Evolutionary conservation across 768 basidiomycete genomes (phyloP), one percentile per base, ranked within the genome.

Genomic region (Lentinula raphanica): DNA sequence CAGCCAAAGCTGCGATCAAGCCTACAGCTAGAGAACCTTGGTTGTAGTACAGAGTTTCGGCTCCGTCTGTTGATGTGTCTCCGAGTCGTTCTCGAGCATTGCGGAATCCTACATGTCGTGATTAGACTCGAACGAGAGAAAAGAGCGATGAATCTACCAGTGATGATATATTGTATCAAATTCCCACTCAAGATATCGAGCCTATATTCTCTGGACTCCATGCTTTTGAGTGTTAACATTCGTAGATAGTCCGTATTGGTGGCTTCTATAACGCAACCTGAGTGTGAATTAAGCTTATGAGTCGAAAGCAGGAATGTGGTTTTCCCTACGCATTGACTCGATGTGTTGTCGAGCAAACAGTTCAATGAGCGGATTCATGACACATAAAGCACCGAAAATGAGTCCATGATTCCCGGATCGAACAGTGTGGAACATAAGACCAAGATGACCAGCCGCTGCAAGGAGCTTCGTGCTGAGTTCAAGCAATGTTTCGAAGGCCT

Each of bases 151-250:
- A n/a, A 9, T 44, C 17, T 15, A 56, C 55, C 55, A 7, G 28
- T 32, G n/a, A 56, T 44, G 44, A 56, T 56, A 32, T 56, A 56
- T 28, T 56, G 55, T 11, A 54, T 23, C 53, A 54, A 54, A 25
- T 56, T 21, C 7, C 55, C 55, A 13, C 28, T 56, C 12, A 56
- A 15, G n/a, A 56, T 46, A 44, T 56, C 55, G 28, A 39, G n/a
- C 31, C 55, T 56, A 21, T 25, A 56, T 11, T 35, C 31, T 27
- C 46, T 25, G 4, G 44, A 28, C 12, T 27, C 44, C 12, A 56
- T 19, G 8, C 28, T 28, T 21, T 13, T 19, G 0, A 56, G 17
- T 17, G 55, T 29, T 9, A 15, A 29, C 55, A 56, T 56, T 46
- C 55, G 29, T 21, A 56, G 40, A n/a, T 21, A 56, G 25, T 56